A percentile compares a stretch with the other conserved stretches of the same genome.
phyloP scores from a whole-genome alignment of 176 grass and related monocot species.

The Neostapfia colusana region DNA sequence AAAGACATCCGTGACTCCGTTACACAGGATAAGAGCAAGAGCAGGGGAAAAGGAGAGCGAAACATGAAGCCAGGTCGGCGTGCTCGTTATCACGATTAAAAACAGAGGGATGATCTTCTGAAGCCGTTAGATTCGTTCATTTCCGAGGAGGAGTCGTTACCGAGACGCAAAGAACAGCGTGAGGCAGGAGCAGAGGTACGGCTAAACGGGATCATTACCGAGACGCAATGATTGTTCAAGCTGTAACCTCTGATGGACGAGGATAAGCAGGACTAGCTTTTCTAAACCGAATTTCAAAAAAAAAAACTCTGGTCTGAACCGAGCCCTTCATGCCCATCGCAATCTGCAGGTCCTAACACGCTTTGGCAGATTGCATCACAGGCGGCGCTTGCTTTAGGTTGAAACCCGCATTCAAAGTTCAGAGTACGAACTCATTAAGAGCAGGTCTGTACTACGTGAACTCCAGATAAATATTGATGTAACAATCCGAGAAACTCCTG shows the following conservation, averaged over 20 bases:
- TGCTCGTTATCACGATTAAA: neutral
- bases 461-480: too few relatives aligned
- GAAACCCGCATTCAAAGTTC: too few relatives aligned
- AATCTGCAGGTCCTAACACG: neutral
- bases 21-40: neutral
- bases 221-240: constrained; percentile 30
- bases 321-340: neutral
- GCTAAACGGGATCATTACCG: constrained; percentile 29
- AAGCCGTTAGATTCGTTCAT: neutral
- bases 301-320: too few relatives aligned
- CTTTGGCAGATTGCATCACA: neutral
- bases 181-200: neutral
- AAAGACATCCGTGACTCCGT: neutral
- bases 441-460: too few relatives aligned
- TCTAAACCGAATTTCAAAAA: too few relatives aligned
- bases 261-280: neutral
- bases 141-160: constrained; percentile 17
- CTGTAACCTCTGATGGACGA: neutral
- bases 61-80: neutral
- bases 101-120: neutral
- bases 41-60: neutral
- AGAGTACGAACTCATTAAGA: too few relatives aligned
- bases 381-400: too few relatives aligned
- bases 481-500: too few relatives aligned
- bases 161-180: constrained; percentile 12